Percentiles rank a stretch among this genome's conserved stretches.
Evolutionary conservation across 2,329 filamentous ascomycete species (phyloP).

Genomic region (Rutstroemia sp.): DNA sequence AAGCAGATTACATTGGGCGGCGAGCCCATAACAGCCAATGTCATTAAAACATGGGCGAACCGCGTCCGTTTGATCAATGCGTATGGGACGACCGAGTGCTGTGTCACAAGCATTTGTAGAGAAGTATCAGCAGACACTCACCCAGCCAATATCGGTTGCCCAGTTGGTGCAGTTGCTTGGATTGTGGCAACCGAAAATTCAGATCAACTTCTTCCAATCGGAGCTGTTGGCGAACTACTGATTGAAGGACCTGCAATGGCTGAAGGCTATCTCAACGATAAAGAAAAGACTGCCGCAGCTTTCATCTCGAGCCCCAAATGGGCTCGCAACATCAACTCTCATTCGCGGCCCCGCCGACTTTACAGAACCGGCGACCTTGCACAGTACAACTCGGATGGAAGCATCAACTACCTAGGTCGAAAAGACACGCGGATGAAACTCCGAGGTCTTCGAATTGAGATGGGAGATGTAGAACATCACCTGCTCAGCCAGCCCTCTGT

Average conservation of each 20-base stretch:
- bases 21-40: conserved; percentile 10
- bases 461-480: conserved; percentile 4
- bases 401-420: not conserved
- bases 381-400: conserved; percentile 28
- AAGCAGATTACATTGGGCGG: conserved; percentile 6
- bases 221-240: conserved; percentile 33
- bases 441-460: conserved; percentile 5
- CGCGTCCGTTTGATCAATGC: conserved; percentile 13
- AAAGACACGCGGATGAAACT: conserved; percentile 6
- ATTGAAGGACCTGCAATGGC: conserved; percentile 33
- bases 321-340: not conserved
- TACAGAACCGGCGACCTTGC: conserved; percentile 49
- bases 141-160: conserved; percentile 15
- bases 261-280: conserved; percentile 34
- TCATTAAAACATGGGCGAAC: conserved; percentile 7
- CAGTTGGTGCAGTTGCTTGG: conserved; percentile 25
- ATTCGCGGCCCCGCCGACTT: not conserved
- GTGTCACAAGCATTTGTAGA: conserved; percentile 6
- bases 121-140: not conserved
- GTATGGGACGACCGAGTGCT: conserved; percentile 14
- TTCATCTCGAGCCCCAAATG: conserved; percentile 29
- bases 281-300: conserved; percentile 27
- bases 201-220: conserved; percentile 29
- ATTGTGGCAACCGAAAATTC: conserved; percentile 34
- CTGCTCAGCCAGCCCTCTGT: conserved; percentile 6